Conservation (phyloP, 345 rosid genomes). For the Salix suchowensis region DNA sequence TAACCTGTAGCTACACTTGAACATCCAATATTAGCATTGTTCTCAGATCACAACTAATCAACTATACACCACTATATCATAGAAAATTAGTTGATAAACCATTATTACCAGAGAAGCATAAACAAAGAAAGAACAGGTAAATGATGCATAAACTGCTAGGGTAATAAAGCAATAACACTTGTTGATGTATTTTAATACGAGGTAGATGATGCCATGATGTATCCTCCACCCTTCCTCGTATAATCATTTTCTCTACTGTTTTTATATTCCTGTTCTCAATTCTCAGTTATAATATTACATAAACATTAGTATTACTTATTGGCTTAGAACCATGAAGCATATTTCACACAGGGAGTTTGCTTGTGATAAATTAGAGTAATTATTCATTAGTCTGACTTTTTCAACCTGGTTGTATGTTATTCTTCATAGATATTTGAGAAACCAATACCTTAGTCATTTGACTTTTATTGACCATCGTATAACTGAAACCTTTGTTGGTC, state of each 20-base stretch:
- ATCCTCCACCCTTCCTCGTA: neutral
- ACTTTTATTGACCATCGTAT: too few species aligned
- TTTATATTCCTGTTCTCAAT: neutral
- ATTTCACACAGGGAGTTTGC: too few species aligned
- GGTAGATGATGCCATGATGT: neutral
- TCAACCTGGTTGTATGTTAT: too few species aligned
- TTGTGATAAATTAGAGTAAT: too few species aligned
- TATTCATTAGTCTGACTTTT: too few species aligned
- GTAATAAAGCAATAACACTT: neutral
- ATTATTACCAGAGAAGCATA: neutral
- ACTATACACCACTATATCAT: too few species aligned
- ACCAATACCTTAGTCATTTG: too few species aligned
- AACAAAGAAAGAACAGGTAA: neutral
- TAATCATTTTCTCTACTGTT: neutral
- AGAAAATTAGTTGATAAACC: neutral
- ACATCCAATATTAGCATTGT: constrained; percentile 11
- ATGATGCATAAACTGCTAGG: neutral
- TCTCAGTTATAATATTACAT: neutral
- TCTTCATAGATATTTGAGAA: too few species aligned
- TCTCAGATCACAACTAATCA: neutral
- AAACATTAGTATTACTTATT: neutral
- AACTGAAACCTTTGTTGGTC: too few species aligned
- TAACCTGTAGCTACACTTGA: constrained; percentile 51
- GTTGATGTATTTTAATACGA: neutral
- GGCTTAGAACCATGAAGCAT: too few species aligned